These are phyloP conservation scores for Fusarium anguioides DNA, from an alignment of 2,329 filamentous ascomycete genomes.

Conservation along the genomic window DNA sequence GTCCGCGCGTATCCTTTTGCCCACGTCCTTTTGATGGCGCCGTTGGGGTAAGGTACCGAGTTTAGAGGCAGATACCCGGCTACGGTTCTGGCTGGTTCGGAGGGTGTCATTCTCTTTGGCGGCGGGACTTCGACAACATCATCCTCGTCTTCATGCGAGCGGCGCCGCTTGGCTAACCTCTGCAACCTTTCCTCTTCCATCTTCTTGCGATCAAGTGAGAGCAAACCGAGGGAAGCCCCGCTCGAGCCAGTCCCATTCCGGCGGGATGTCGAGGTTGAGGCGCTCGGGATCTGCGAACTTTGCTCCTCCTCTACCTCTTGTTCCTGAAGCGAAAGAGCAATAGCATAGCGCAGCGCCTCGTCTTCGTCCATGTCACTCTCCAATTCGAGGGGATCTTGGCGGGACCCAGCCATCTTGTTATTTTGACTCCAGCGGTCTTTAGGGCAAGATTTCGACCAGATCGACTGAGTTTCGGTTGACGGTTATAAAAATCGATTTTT, in stretches of 20 bases:
- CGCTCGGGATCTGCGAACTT: constrained; percentile 35
- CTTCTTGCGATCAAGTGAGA: constrained; percentile 76
- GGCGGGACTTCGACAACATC: constrained; percentile 47
- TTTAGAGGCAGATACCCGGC: constrained; percentile 1
- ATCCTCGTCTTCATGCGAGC: constrained; percentile 42
- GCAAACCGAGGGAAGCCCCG: constrained; percentile 50
- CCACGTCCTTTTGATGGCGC: constrained; percentile 86
- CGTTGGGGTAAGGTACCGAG: constrained; percentile 61
- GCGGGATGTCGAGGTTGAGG: constrained; percentile 24
- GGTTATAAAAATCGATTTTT: constrained; percentile 34
- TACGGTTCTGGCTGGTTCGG: constrained; percentile 17
- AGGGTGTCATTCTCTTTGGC: constrained; percentile 40
- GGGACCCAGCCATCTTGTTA: constrained; percentile 35
- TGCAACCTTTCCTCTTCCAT: constrained; percentile 89
- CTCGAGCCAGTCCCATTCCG: constrained; percentile 34
- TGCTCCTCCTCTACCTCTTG: constrained; percentile 30
- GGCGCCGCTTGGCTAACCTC: constrained; percentile 68
- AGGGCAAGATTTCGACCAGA: constrained; percentile 10
- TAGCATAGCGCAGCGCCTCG: constrained; percentile 69
- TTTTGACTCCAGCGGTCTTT: constrained; percentile 20
- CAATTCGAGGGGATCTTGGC: constrained; percentile 42
- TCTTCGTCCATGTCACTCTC: constrained; percentile 61
- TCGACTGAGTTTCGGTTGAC: constrained; percentile 40
- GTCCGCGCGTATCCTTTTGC: constrained; percentile 69
- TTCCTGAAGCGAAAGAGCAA: constrained; percentile 65